A percentile compares a stretch with the other conserved stretches of the same genome.
Evolutionary conservation across 2,329 filamentous ascomycete species (phyloP).

Genomic region (Phaeosphaeriaceae sp.): DNA sequence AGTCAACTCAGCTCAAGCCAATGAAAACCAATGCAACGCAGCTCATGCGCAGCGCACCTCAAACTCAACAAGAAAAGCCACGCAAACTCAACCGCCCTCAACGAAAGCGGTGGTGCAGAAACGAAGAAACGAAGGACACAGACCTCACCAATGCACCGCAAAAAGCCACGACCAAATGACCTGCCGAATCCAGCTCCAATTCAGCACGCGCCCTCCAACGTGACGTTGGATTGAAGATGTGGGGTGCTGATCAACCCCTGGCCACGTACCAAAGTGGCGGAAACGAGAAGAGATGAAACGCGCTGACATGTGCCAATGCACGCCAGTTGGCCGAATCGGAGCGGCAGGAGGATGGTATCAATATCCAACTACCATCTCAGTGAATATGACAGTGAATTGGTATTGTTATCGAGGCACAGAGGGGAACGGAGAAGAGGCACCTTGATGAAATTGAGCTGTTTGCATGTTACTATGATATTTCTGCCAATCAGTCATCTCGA

Average conservation of each 20-base stretch:
- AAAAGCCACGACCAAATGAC: neutral
- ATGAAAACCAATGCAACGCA: neutral
- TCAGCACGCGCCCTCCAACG: constrained; percentile 1
- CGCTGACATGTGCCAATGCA: neutral
- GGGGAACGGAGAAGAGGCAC: too few relatives aligned
- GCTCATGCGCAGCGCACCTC: neutral
- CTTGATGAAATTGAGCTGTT: too few relatives aligned
- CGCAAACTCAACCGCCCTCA: neutral
- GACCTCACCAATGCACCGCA: too few relatives aligned
- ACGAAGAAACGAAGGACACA: neutral
- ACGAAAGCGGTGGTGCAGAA: neutral
- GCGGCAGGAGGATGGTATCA: neutral
- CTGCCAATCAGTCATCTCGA: too few relatives aligned
- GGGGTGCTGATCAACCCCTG: neutral
- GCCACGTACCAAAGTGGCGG: neutral
- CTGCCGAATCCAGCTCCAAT: neutral
- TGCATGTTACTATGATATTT: too few relatives aligned
- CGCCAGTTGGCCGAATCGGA: neutral
- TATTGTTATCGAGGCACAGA: neutral
- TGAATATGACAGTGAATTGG: neutral
- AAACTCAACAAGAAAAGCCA: neutral
- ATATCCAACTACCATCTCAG: too few relatives aligned
- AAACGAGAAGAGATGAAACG: neutral
- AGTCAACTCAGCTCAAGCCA: neutral
- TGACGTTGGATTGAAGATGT: neutral